phyloP scores from a whole-genome alignment of 805 yeast genomes.

The Suhomyces emberorum region DNA sequence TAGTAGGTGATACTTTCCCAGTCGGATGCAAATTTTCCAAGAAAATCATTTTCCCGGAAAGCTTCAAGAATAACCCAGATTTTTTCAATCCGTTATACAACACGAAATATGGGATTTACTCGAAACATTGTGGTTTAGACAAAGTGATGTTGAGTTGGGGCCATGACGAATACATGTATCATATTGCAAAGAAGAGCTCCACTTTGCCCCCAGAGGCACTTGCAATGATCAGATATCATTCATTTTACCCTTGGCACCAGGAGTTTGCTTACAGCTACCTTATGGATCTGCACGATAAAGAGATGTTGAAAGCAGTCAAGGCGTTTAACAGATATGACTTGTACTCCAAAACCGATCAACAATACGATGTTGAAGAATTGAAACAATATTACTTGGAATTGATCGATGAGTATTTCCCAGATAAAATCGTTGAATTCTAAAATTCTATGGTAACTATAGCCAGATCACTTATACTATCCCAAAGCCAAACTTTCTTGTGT shows the following conservation, averaged over 20 bases:
- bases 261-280: slow-evolving; percentile 63
- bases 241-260: slow-evolving; percentile 75
- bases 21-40: slow-evolving; percentile 66
- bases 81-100: slow-evolving; percentile 59
- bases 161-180: slow-evolving; percentile 77
- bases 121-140: slow-evolving; percentile 61
- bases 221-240: slow-evolving; percentile 74
- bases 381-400: slow-evolving; percentile 59
- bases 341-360: slow-evolving; percentile 56
- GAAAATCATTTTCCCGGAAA: slow-evolving; percentile 58
- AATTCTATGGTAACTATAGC: too few relatives aligned
- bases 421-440: slow-evolving; percentile 53
- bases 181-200: slow-evolving; percentile 62
- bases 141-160: slow-evolving; percentile 77
- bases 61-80: slow-evolving; percentile 60
- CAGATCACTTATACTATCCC: too few relatives aligned
- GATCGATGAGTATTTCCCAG: slow-evolving; percentile 67
- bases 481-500: too few relatives aligned
- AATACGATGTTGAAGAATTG: slow-evolving; percentile 46
- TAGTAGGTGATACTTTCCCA: slow-evolving; percentile 76
- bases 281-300: slow-evolving; percentile 60
- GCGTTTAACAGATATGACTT: slow-evolving; percentile 68
- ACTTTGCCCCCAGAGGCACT: slow-evolving; percentile 61
- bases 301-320: slow-evolving; percentile 60
- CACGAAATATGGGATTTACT: slow-evolving; percentile 64